Evolutionary conservation across 2,329 filamentous ascomycete genomes (phyloP).

Genomic region (Sporothrix schenckii): DNA sequence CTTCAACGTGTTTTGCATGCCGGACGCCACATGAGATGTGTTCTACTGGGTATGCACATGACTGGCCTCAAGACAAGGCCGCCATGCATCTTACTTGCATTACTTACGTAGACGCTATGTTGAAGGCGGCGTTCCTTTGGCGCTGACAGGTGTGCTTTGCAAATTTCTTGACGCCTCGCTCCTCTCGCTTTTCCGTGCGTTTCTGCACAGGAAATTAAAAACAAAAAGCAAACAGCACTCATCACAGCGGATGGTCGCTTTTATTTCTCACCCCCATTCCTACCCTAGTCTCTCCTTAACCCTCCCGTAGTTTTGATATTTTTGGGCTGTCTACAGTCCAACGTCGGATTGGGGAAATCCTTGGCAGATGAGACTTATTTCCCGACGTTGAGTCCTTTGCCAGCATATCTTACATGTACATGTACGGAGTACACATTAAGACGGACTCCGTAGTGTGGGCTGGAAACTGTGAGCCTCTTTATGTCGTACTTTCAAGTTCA

Average conservation of each 20-base stretch:
- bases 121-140: conserved; percentile 3
- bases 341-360: conserved; percentile 21
- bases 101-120: background rate
- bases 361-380: conserved; percentile 25
- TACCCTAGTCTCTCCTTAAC: background rate
- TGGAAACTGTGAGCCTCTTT: background rate
- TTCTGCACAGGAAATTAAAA: conserved; percentile 20
- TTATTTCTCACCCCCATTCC: conserved; percentile 1
- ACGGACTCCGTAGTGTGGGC: too few relatives aligned
- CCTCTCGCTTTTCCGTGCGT: background rate
- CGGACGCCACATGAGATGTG: conserved; percentile 13
- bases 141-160: background rate
- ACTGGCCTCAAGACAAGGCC: too few relatives aligned
- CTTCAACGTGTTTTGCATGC: conserved; percentile 6
- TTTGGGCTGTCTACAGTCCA: background rate
- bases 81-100: background rate
- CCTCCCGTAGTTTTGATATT: conserved; percentile 1
- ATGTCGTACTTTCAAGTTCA: background rate
- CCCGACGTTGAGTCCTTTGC: conserved; percentile 4
- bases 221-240: background rate
- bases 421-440: too few relatives aligned
- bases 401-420: too few relatives aligned
- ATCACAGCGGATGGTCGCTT: background rate
- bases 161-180: background rate
- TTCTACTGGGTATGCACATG: background rate